Evolutionary conservation across 83 land plant species (phyloP).

Genomic region (Thuja plicata): DNA sequence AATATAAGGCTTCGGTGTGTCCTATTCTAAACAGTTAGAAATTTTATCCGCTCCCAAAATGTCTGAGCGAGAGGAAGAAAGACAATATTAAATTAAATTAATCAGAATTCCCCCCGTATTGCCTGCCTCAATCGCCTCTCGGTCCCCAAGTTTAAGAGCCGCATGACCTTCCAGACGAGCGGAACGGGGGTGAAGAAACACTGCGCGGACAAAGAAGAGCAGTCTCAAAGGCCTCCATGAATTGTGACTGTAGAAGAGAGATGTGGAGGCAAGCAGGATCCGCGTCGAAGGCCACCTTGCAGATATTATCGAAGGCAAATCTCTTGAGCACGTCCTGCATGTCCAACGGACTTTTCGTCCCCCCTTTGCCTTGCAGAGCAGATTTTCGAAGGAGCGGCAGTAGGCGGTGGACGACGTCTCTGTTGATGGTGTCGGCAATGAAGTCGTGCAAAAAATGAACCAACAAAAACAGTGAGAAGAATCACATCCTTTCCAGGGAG

Average conservation of each 20-base stretch:
- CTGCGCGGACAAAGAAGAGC: conserved; percentile 16
- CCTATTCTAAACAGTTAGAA: no score
- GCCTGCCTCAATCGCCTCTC: conserved; percentile 27
- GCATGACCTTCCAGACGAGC: conserved; percentile 24
- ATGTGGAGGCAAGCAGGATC: conserved; percentile 35
- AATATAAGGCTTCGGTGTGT: no score
- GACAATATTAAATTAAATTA: no score
- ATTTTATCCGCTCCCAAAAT: no score
- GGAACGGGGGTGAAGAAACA: neutral
- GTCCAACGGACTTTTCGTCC: conserved; percentile 18
- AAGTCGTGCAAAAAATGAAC: conserved; percentile 35
- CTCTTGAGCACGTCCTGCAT: conserved; percentile 47
- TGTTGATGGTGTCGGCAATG: conserved; percentile 22
- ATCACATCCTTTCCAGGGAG: no score
- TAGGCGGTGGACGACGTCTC: conserved; percentile 34
- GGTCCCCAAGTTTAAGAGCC: conserved; percentile 18
- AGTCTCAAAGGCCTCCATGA: conserved; percentile 20
- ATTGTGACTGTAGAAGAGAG: neutral
- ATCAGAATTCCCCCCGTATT: no score
- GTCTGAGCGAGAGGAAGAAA: no score
- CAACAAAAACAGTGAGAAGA: no score
- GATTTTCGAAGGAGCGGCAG: conserved; percentile 32
- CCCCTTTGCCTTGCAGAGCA: no score
- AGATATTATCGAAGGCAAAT: conserved; percentile 44
- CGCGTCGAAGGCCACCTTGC: conserved; percentile 41